Percentiles rank a stretch among this genome's conserved stretches.
Conservation (phyloP, 2,329 filamentous ascomycete species). For the Fusarium veterinarium region DNA sequence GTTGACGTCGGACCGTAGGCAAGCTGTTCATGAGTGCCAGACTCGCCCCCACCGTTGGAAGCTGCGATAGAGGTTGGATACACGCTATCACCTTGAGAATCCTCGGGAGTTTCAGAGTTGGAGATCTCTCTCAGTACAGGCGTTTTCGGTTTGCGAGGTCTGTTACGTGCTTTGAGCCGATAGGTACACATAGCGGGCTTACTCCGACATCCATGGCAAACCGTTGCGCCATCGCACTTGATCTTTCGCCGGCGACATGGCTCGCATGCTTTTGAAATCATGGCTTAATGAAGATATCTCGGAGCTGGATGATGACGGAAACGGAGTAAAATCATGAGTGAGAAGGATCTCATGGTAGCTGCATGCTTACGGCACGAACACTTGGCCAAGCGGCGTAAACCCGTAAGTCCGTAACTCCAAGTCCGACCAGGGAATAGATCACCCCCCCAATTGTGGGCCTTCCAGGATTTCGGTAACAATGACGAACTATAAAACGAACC, state of each 20-base stretch:
- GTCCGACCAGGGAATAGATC: background rate
- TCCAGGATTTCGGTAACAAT: background rate
- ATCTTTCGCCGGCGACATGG: background rate
- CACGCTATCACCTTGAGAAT: background rate
- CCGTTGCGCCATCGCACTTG: rapidly evolving
- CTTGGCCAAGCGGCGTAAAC: background rate
- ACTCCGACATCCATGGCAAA: background rate
- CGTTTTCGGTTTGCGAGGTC: too few relatives aligned
- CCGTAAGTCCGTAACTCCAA: background rate
- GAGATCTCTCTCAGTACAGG: rapidly evolving
- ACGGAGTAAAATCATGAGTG: rapidly evolving
- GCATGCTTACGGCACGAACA: background rate
- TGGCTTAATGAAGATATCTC: background rate
- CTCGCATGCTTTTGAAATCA: background rate
- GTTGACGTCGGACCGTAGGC: background rate
- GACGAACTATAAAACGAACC: background rate
- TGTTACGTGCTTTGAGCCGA: background rate
- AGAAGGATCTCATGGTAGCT: background rate
- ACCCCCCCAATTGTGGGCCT: background rate
- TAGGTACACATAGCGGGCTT: background rate
- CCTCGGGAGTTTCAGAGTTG: rapidly evolving
- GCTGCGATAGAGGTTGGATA: background rate
- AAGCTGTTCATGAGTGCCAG: background rate
- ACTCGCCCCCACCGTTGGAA: rapidly evolving
- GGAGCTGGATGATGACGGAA: background rate